Conservation (phyloP, 768 basidiomycete genomes). For the Albatrellus ellisii region DNA sequence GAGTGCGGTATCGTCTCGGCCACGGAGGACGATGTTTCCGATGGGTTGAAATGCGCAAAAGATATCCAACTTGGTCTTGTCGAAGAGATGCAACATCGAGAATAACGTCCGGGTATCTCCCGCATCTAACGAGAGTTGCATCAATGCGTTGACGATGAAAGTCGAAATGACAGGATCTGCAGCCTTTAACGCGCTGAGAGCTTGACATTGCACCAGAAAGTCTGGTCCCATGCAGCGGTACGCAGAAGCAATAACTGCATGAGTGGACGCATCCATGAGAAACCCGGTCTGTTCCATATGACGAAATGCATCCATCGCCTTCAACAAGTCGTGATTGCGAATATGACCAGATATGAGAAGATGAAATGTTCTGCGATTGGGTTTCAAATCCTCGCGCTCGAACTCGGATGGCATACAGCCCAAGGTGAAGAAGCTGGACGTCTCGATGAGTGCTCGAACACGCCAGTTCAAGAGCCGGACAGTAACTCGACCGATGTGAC, state of each 20-base stretch:
- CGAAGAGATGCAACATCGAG: slow-evolving; percentile 37
- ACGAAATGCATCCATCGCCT: slow-evolving; percentile 38
- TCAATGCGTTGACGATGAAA: slow-evolving; percentile 55
- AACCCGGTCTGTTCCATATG: slow-evolving; percentile 46
- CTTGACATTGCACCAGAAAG: slow-evolving; percentile 35
- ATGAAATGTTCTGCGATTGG: slow-evolving; percentile 55
- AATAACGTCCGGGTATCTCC: slow-evolving; percentile 35
- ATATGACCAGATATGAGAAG: slow-evolving; percentile 54
- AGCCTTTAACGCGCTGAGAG: slow-evolving; percentile 31
- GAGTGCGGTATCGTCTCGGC: slow-evolving; percentile 3
- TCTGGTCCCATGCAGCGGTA: slow-evolving; percentile 53
- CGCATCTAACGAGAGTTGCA: slow-evolving; percentile 45
- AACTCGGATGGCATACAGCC: slow-evolving; percentile 38
- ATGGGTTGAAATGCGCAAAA: slow-evolving; percentile 3
- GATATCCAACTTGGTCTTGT: slow-evolving; percentile 11
- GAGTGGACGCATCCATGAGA: slow-evolving; percentile 40
- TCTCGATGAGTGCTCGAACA: slow-evolving; percentile 45
- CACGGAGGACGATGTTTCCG: slow-evolving; percentile 2
- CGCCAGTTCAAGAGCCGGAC: slow-evolving; percentile 60
- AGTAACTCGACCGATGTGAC: slow-evolving; percentile 36
- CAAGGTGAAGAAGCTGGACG: slow-evolving; percentile 28
- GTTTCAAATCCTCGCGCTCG: slow-evolving; percentile 27
- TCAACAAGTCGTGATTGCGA: slow-evolving; percentile 48
- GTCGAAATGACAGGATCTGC: slow-evolving; percentile 30
- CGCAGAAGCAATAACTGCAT: slow-evolving; percentile 41